phyloP scores from a whole-genome alignment of 345 rosid genomes.

The Murraya paniculata region DNA sequence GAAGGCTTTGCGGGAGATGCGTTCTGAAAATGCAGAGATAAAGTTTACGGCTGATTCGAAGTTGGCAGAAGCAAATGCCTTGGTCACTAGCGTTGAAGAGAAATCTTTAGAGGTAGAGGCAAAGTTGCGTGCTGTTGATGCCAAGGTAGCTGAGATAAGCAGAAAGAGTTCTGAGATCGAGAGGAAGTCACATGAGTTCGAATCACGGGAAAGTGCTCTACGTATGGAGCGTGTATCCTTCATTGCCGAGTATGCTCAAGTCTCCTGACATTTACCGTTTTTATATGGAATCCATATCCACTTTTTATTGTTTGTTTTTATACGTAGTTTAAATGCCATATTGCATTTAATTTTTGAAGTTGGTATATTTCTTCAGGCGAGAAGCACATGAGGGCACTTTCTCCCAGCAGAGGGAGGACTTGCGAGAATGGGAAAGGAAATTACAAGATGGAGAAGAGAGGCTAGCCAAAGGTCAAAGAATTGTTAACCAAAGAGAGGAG shows the following conservation, averaged over 20 bases:
- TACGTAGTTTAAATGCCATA: neutral
- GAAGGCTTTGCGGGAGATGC: slow-evolving; percentile 81
- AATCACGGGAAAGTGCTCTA: slow-evolving; percentile 58
- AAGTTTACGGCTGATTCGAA: slow-evolving; percentile 91
- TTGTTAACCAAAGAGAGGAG: slow-evolving; percentile 88
- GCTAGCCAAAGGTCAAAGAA: slow-evolving; percentile 52
- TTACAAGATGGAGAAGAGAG: slow-evolving; percentile 91
- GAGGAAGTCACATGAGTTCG: slow-evolving; percentile 74
- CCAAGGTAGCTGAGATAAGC: slow-evolving; percentile 89
- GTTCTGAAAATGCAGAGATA: slow-evolving; percentile 81
- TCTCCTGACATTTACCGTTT: slow-evolving; percentile 1
- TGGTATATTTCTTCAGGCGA: slow-evolving; percentile 44
- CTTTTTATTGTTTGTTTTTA: neutral
- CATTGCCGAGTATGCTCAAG: slow-evolving; percentile 61
- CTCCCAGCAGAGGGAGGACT: slow-evolving; percentile 88
- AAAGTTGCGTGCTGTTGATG: slow-evolving; percentile 79
- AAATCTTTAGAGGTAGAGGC: slow-evolving; percentile 85
- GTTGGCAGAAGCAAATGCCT: slow-evolving; percentile 82
- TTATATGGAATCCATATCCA: neutral
- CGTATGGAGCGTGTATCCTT: slow-evolving; percentile 78
- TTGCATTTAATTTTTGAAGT: slow-evolving; percentile 4
- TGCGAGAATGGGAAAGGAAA: slow-evolving; percentile 89
- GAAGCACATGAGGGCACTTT: slow-evolving; percentile 63
- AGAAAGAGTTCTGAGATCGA: slow-evolving; percentile 80
- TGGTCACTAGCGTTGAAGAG: slow-evolving; percentile 72